These are phyloP conservation scores for Coniella lustricola DNA, from an alignment of 2,329 filamentous ascomycete genomes.

Conservation along the genomic window DNA sequence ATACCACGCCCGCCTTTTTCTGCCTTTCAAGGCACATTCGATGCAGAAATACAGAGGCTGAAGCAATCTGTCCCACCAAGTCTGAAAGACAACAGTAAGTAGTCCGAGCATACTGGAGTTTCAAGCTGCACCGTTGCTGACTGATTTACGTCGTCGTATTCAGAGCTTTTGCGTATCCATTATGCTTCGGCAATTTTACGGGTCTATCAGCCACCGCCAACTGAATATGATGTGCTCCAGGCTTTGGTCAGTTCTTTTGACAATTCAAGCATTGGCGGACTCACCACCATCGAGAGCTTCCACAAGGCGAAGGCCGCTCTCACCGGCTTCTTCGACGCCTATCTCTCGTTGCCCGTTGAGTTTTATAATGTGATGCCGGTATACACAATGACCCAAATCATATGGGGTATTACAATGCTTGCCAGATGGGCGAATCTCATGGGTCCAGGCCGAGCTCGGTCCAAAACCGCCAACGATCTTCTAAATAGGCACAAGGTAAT, in stretches of 20 bases:
- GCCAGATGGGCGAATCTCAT: slow-evolving; percentile 44
- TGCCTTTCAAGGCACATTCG: slow-evolving; percentile 40
- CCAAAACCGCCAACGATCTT: slow-evolving; percentile 1
- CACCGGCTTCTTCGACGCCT: slow-evolving; percentile 42
- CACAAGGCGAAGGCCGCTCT: slow-evolving; percentile 42
- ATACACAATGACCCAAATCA: slow-evolving; percentile 36
- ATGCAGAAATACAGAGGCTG: slow-evolving; percentile 37
- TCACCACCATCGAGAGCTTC: slow-evolving; percentile 41
- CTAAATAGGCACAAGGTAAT: slow-evolving; percentile 10
- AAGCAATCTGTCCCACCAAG: slow-evolving; percentile 27
- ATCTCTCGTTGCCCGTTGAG: slow-evolving; percentile 35
- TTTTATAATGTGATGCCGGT: slow-evolving; percentile 41
- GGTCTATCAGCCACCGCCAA: slow-evolving; percentile 40
- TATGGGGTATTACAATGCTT: slow-evolving; percentile 44
- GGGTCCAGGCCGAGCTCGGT: slow-evolving; percentile 25
- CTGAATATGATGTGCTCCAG: slow-evolving; percentile 34
- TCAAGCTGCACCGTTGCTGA: not conserved
- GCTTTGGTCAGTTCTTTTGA: slow-evolving; percentile 38
- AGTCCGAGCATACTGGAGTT: not conserved
- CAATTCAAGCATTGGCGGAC: slow-evolving; percentile 19
- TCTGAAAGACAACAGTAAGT: slow-evolving; percentile 33
- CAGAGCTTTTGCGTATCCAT: slow-evolving; percentile 34
- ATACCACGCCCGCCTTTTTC: slow-evolving; percentile 34
- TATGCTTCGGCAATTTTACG: slow-evolving; percentile 35
- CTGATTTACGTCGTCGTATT: not conserved